phyloP scores from a whole-genome alignment of 192 early-diverging fungal genomes.

The Mortierella claussenii region DNA sequence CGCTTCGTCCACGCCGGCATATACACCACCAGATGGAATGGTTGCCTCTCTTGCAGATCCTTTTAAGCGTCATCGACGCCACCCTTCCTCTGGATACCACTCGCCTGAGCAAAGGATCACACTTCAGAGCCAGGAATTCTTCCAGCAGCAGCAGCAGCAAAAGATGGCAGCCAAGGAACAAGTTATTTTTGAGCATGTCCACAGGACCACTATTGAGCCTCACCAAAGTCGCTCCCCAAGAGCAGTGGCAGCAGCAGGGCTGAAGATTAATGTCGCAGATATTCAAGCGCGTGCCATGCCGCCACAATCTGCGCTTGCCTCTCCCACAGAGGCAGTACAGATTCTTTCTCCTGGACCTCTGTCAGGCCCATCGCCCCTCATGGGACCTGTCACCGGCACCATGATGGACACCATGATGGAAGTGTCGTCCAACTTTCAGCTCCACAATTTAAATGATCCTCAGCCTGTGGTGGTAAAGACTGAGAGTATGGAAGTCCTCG shows the following conservation, averaged over 20 bases:
- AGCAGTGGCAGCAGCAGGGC: conserved; percentile 24
- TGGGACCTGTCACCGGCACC: conserved; percentile 29
- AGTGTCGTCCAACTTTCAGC: conserved; percentile 36
- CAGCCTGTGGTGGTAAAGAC: conserved; percentile 4
- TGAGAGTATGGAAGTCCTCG: conserved; percentile 30
- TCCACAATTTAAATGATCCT: conserved; percentile 38
- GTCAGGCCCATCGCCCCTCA: conserved; percentile 35
- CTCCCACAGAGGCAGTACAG: conserved; percentile 34
- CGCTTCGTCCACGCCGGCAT: conserved; percentile 22
- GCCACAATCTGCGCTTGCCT: conserved; percentile 19
- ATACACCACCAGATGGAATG: conserved; percentile 23
- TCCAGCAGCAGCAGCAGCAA: conserved; percentile 35
- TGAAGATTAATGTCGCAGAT: conserved; percentile 38
- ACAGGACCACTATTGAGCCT: conserved; percentile 22
- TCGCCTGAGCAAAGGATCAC: conserved; percentile 33
- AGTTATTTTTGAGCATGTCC: conserved; percentile 7
- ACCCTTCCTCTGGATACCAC: conserved; percentile 49
- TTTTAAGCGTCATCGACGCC: conserved; percentile 36
- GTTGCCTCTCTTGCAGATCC: conserved; percentile 18
- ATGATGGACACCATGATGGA: conserved; percentile 52
- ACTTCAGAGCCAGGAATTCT: conserved; percentile 25
- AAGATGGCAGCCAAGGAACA: conserved; percentile 44
- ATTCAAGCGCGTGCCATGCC: conserved; percentile 44
- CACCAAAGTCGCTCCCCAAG: conserved; percentile 49
- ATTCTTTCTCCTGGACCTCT: conserved; percentile 34